Evolutionary conservation across 352 stramenopile species (phyloP).

Genomic region (Phytophthora aleatoria): DNA sequence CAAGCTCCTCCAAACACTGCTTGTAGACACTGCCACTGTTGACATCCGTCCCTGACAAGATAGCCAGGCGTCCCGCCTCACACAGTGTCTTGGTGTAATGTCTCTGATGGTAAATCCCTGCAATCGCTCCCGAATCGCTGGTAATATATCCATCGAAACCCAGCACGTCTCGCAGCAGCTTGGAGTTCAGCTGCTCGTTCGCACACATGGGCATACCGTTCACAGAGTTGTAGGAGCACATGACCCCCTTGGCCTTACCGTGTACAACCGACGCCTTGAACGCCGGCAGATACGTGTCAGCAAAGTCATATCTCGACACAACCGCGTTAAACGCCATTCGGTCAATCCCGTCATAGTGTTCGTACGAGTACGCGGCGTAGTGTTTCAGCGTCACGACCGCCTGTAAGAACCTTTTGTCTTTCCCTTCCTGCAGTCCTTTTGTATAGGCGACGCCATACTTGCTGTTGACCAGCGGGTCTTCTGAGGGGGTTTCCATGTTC

Average conservation of each 20-base stretch:
- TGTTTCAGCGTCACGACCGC: constrained; percentile 94
- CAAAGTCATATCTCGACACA: constrained; percentile 91
- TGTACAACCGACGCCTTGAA: constrained; percentile 87
- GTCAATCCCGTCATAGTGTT: constrained; percentile 70
- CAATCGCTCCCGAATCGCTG: constrained; percentile 93
- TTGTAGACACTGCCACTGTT: constrained; percentile 88
- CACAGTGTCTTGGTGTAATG: constrained; percentile 82
- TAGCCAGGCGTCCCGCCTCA: constrained; percentile 59
- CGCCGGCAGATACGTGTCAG: constrained; percentile 91
- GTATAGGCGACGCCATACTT: constrained; percentile 93
- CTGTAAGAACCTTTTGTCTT: constrained; percentile 69
- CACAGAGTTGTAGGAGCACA: constrained; percentile 97
- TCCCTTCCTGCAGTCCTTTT: constrained; percentile 84
- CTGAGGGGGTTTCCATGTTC: constrained; percentile 93
- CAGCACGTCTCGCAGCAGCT: constrained; percentile 74
- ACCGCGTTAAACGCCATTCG: constrained; percentile 90
- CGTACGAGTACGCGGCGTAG: constrained; percentile 92
- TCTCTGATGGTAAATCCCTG: constrained; percentile 75
- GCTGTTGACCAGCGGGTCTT: constrained; percentile 93
- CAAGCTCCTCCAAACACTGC: constrained; percentile 69
- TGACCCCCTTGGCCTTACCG: constrained; percentile 84
- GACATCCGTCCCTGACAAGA: constrained; percentile 85
- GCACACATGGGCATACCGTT: constrained; percentile 95
- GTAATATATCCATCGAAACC: constrained; percentile 95
- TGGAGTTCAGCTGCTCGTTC: constrained; percentile 76